Evolutionary conservation across 257 asterid species (phyloP).

Genomic region (Solanum corneliomulleri): DNA sequence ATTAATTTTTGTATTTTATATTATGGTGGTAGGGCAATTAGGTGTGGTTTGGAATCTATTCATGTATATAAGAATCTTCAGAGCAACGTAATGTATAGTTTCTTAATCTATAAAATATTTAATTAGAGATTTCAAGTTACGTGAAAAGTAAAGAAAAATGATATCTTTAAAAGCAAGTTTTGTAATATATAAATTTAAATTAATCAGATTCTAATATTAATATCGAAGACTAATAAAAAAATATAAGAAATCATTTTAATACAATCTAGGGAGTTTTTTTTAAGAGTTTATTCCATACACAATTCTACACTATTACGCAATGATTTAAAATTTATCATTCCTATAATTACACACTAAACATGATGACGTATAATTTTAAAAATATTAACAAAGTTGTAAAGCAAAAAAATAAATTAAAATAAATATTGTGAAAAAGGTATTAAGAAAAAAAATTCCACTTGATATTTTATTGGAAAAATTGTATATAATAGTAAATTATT

Average conservation of each 20-base stretch:
- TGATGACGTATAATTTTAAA: neutral
- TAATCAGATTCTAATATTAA: too few species aligned
- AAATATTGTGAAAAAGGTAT: too few species aligned
- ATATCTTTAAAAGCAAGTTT: neutral
- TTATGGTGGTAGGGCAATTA: neutral
- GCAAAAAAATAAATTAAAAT: neutral
- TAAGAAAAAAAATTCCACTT: too few species aligned
- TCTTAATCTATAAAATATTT: neutral
- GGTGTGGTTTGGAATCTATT: neutral
- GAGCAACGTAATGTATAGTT: neutral
- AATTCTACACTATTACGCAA: neutral
- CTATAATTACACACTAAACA: neutral
- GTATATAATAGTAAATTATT: too few species aligned
- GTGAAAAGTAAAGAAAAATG: neutral
- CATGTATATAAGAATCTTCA: neutral
- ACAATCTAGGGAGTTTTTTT: too few species aligned
- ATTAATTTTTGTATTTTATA: too few species aligned
- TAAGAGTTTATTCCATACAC: neutral
- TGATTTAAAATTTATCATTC: neutral
- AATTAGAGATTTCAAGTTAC: neutral
- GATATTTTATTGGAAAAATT: too few species aligned
- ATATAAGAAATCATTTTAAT: neutral
- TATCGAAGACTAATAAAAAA: too few species aligned
- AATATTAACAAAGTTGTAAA: neutral
- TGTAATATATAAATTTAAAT: too few species aligned